A percentile compares a stretch with the other conserved stretches of the same genome.
Conservation (phyloP, 75 land plant species). For the Adiantum capillusveneris region DNA sequence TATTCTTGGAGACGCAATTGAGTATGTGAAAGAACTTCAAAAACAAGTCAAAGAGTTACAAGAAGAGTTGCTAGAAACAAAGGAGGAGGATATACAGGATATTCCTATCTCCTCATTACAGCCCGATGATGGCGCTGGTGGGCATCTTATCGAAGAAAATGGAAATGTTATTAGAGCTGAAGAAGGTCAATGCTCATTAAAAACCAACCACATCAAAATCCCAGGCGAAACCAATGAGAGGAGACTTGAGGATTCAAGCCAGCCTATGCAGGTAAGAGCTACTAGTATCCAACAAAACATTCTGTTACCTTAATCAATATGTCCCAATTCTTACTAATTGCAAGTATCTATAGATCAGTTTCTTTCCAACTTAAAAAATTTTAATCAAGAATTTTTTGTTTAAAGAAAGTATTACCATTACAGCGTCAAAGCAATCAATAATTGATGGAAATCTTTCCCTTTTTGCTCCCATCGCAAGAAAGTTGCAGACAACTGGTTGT, state of each 20-base stretch:
- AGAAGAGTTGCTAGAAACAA: slow-evolving; percentile 53
- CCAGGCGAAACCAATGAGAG: slow-evolving; percentile 21
- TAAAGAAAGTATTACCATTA: no score
- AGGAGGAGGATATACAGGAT: slow-evolving; percentile 13
- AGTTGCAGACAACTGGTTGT: no score
- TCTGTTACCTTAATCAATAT: no score
- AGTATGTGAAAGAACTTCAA: slow-evolving; percentile 78
- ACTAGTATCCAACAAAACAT: no score
- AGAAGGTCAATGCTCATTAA: slow-evolving; percentile 19
- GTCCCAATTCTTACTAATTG: no score
- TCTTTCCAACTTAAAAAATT: no score
- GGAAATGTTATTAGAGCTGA: slow-evolving; percentile 4
- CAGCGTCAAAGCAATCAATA: no score
- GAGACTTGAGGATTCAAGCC: slow-evolving; percentile 22
- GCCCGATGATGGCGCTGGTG: slow-evolving; percentile 10
- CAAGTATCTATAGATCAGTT: no score
- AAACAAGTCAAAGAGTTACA: slow-evolving; percentile 78
- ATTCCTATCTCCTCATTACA: slow-evolving; percentile 14
- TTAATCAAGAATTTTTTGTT: no score
- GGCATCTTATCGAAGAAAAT: slow-evolving; percentile 12
- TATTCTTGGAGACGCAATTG: slow-evolving; percentile 90
- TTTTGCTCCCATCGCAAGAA: no score
- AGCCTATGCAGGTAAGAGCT: slow-evolving; percentile 36
- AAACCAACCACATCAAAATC: slow-evolving; percentile 14
- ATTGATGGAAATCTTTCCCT: no score